A percentile compares a stretch with the other conserved stretches of the same genome.
phyloP scores from a whole-genome alignment of 441 rosid species.

The Daphne laureola region DNA sequence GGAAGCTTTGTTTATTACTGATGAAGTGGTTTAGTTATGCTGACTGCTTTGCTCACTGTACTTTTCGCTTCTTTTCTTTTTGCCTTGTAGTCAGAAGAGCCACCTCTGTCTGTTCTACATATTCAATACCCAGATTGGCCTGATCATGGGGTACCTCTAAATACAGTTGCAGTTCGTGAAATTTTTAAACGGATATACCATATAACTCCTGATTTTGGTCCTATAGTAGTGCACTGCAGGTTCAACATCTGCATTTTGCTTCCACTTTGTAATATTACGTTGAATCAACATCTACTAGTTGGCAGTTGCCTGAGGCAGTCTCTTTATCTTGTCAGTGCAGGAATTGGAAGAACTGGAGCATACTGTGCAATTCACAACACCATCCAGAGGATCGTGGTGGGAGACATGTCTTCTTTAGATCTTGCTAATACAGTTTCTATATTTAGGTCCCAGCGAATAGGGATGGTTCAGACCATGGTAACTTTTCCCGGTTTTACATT shows the following conservation, averaged over 20 bases:
- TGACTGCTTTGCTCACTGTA: neutral
- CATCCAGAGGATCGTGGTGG: constrained; percentile 74
- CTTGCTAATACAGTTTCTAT: constrained; percentile 48
- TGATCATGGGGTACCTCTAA: constrained; percentile 90
- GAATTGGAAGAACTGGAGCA: constrained; percentile 95
- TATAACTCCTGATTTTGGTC: constrained; percentile 61
- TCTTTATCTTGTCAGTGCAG: constrained; percentile 58
- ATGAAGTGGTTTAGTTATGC: no score
- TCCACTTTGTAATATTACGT: neutral
- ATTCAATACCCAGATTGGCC: constrained; percentile 93
- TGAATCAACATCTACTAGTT: neutral
- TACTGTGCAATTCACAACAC: constrained; percentile 86
- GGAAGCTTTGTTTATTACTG: no score
- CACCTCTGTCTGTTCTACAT: constrained; percentile 60
- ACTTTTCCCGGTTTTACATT: constrained; percentile 2
- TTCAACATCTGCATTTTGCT: constrained; percentile 22
- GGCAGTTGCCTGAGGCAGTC: constrained; percentile 20
- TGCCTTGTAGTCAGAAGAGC: constrained; percentile 47
- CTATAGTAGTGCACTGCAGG: constrained; percentile 96
- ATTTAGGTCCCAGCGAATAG: constrained; percentile 73
- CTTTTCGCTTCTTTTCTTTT: constrained; percentile 12
- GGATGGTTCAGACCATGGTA: constrained; percentile 96
- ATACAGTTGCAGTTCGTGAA: constrained; percentile 69
- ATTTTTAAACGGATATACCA: constrained; percentile 56
- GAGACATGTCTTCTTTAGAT: constrained; percentile 78